Conservation (phyloP, 108 stramenopile species). For the Epipyxis sp. region DNA sequence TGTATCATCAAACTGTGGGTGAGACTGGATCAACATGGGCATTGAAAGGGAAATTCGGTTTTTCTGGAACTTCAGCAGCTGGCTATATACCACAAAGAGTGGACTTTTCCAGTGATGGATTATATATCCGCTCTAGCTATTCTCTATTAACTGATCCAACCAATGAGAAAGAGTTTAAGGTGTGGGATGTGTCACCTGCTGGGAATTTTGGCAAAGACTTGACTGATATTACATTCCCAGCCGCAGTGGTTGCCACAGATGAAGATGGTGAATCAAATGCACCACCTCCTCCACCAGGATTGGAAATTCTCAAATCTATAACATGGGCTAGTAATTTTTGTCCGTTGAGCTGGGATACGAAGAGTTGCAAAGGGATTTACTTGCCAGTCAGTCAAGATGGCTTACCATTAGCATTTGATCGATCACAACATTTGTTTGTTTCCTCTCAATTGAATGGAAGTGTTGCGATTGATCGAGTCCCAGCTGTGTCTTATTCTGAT, state of each 20-base stretch:
- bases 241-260: background rate
- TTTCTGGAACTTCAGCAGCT: too few species aligned
- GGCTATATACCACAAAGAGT: background rate
- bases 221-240: background rate
- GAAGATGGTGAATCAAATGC: background rate
- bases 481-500: too few species aligned
- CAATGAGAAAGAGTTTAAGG: background rate
- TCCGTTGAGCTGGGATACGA: background rate
- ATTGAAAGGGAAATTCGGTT: background rate
- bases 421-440: background rate
- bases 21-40: too few species aligned
- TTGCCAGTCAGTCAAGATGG: background rate
- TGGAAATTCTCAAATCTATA: slow-evolving; percentile 12
- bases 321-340: slow-evolving; percentile 2
- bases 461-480: background rate
- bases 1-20: background rate
- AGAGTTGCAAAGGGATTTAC: background rate
- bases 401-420: too few species aligned
- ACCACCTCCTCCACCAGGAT: background rate
- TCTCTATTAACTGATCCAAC: background rate
- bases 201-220: slow-evolving; percentile 1
- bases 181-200: too few species aligned
- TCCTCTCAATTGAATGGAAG: background rate
- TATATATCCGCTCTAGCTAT: background rate
- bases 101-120: background rate